Base-by-base conservation (phyloP, 441 rosid genomes). In the Euphorbia corollata region DNA sequence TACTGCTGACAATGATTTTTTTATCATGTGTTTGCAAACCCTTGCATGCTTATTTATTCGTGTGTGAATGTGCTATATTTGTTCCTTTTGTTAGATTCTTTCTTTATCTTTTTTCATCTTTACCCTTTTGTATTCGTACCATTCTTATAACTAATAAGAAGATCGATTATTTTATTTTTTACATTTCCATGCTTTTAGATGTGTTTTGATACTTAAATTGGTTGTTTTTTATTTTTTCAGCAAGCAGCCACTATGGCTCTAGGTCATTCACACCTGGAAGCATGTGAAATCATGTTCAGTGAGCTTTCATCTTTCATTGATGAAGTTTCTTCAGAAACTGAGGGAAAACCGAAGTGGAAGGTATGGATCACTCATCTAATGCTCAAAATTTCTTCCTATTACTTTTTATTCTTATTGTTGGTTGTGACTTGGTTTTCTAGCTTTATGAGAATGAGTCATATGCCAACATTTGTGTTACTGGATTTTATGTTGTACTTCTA, bases 171-270 rank as follows among this genome's bases (percentile, higher is more conserved):
- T 32, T 67, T 20, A 64, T 61, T 13, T 12, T 39, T 15, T n/a
- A 47, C 36, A 41, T 70, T 67, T 18, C 63, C 3, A 27, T 57
- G 59, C 64, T 47, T 67, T 30, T 20, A 53, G 20, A 61, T 64
- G 27, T 78, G 50, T 70, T 69, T 61, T 55, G 47, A 45, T 76
- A 69, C 68, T 61, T 54, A 58, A 0, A 63, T 71, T 77, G 69
- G 36, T 75, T 71, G 64, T 58, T 69, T 65, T 77, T 36, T 36
- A n/a, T 56, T 50, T 68, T 45, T 79, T 78, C 73, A 96, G 99
- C 92, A 90, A 81, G 96, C 96, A 69, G 97, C 98, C 59, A 90
- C 98, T 70, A 86, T 90, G 96, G 98, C 97, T 68, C 99, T 96
- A 15, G 99, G 99, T 62, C 96, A 87, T 80, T 92, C 99, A 32